These are phyloP conservation scores for Coleophoma cylindrospora DNA, from an alignment of 2,329 filamentous ascomycete genomes.

Conservation along the genomic window DNA sequence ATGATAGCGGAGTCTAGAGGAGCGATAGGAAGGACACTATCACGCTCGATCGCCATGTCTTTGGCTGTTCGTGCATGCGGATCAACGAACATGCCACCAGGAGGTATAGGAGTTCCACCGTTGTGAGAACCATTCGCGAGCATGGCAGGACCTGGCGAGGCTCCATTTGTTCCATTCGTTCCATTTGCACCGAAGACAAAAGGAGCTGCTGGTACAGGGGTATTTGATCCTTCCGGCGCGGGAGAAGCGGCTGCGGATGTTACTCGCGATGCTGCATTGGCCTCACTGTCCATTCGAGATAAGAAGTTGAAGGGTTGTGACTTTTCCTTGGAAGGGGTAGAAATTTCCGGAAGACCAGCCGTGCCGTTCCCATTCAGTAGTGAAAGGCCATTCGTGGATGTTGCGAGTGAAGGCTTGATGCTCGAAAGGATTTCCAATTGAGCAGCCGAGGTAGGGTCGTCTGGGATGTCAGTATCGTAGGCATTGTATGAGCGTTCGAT, in stretches of 20 bases:
- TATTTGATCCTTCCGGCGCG: conserved; percentile 69
- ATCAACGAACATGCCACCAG: conserved; percentile 29
- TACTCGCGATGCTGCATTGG: conserved; percentile 72
- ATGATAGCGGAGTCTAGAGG: conserved; percentile 87
- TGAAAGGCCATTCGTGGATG: conserved; percentile 35
- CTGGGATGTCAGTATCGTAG: conserved; percentile 81
- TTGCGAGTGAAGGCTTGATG: conserved; percentile 53
- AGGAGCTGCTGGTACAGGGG: conserved; percentile 50
- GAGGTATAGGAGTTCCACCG: conserved; percentile 38
- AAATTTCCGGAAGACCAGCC: conserved; percentile 34
- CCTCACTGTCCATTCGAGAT: conserved; percentile 52
- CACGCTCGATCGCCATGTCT: conserved; percentile 61
- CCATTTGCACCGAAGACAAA: conserved; percentile 47
- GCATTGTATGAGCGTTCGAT: conserved; percentile 87
- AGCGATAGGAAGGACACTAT: conserved; percentile 75
- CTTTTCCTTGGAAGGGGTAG: conserved; percentile 58
- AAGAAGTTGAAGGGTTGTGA: conserved; percentile 66
- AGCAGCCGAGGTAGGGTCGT: conserved; percentile 82
- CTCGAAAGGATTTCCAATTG: conserved; percentile 64
- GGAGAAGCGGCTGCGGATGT: conserved; percentile 81
- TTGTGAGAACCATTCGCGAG: conserved; percentile 40
- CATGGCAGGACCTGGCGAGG: conserved; percentile 22
- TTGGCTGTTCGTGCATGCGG: conserved; percentile 33
- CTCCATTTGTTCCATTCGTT: conserved; percentile 12
- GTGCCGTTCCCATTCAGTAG: conserved; percentile 27